phyloP scores from a whole-genome alignment of 225 moss, liverwort and hornwort species.

The Marchantia paleacea region DNA sequence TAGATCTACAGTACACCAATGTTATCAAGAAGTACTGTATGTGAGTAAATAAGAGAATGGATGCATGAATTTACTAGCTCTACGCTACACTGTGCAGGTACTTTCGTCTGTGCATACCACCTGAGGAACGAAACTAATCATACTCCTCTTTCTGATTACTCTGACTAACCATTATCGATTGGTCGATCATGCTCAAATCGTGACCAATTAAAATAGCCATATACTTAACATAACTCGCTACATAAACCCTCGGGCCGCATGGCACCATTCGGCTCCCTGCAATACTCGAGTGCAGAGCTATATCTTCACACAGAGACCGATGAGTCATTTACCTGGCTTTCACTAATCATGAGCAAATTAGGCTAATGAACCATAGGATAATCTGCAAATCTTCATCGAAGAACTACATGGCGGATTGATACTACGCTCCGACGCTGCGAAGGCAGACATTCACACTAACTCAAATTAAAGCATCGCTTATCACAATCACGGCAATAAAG shows the following conservation, averaged over 20 bases:
- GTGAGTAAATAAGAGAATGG: too few relatives aligned
- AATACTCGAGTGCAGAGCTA: constrained; percentile 1
- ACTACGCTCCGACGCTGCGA: background rate
- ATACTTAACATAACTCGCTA: background rate
- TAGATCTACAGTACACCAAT: too few relatives aligned
- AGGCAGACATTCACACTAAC: too few relatives aligned
- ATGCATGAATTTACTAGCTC: too few relatives aligned
- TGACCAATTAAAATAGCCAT: constrained; percentile 1
- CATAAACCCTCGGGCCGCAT: too few relatives aligned
- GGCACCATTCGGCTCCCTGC: background rate
- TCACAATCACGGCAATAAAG: too few relatives aligned
- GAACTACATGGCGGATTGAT: background rate
- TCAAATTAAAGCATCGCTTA: too few relatives aligned
- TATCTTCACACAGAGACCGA: background rate
- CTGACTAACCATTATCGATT: background rate
- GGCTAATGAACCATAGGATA: background rate
- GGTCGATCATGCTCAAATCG: background rate
- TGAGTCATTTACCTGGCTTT: background rate
- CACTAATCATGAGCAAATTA: constrained; percentile 5
- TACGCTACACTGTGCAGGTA: too few relatives aligned
- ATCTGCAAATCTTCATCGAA: background rate
- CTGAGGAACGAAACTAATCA: background rate
- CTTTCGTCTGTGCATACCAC: background rate
- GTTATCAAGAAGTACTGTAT: too few relatives aligned
- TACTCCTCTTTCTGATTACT: background rate